Percentiles rank a stretch among this genome's conserved stretches.
phyloP scores from a whole-genome alignment of 495 filamentous ascomycete species.

The Rostrohypoxylon terebratum region DNA sequence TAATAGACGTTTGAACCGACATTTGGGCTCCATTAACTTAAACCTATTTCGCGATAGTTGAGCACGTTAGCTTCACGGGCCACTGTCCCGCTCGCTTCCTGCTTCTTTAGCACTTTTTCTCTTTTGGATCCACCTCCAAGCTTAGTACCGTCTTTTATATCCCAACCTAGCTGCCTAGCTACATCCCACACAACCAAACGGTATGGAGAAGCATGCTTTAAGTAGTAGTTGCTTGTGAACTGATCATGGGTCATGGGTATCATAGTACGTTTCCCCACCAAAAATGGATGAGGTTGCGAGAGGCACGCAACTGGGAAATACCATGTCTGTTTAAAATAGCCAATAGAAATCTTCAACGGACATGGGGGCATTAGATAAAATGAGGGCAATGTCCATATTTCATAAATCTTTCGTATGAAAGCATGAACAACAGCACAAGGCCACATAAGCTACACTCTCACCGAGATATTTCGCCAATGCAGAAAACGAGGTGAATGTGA shows the following conservation, averaged over 20 bases:
- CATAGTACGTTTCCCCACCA: background rate
- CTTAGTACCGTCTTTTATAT: background rate
- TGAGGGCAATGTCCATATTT: background rate
- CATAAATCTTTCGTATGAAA: background rate
- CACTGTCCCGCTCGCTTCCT: background rate
- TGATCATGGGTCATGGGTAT: background rate
- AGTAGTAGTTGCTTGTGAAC: too few relatives aligned
- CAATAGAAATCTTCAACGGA: background rate
- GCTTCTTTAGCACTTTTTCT: background rate
- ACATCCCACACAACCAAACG: background rate
- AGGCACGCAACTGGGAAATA: background rate
- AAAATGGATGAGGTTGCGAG: background rate
- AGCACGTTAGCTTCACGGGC: background rate
- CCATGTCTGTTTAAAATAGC: background rate
- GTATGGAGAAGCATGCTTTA: background rate
- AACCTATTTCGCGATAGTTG: background rate
- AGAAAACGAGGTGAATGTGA: constrained; percentile 5
- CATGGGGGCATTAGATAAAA: background rate
- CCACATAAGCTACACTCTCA: background rate
- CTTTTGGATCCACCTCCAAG: background rate
- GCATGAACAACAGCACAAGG: constrained; percentile 1
- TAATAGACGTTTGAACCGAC: background rate
- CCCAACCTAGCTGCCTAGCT: background rate
- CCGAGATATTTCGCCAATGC: background rate
- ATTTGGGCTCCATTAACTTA: background rate